Percentiles rank a stretch among this genome's conserved stretches.
Conservation (phyloP, 257 asterid genomes). For the Fraxinus americana region DNA sequence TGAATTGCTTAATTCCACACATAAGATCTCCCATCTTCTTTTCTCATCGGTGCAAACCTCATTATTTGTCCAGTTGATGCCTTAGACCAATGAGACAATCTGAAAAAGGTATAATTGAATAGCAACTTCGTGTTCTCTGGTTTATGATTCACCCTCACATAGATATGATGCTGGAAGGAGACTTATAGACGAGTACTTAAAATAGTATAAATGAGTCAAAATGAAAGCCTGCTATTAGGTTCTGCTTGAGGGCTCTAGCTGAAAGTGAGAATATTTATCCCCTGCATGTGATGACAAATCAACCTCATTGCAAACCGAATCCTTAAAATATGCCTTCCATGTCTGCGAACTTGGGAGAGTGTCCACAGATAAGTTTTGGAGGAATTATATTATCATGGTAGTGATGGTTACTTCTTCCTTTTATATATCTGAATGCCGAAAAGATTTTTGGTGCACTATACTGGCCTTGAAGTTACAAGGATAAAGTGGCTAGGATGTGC, state of each 20-base stretch:
- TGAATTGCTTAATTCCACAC: neutral
- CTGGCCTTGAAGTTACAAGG: too few relatives aligned
- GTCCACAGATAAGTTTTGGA: neutral
- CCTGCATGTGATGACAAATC: too few relatives aligned
- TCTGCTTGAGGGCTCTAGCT: too few relatives aligned
- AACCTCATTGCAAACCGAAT: too few relatives aligned
- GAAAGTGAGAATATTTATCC: too few relatives aligned
- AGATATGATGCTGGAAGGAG: neutral
- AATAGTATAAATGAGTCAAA: neutral
- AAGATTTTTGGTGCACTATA: neutral
- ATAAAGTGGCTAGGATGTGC: too few relatives aligned
- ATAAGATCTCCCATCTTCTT: neutral
- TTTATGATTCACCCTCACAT: neutral
- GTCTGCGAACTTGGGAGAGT: too few relatives aligned
- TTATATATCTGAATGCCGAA: neutral
- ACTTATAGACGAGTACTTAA: neutral
- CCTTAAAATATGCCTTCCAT: too few relatives aligned
- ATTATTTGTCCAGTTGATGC: neutral
- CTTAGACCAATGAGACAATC: neutral
- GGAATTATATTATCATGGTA: neutral
- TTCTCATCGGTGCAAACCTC: neutral
- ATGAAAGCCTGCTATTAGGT: neutral
- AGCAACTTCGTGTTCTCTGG: neutral
- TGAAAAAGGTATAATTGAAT: neutral
- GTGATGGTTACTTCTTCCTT: neutral